phyloP scores from a whole-genome alignment of 225 moss, liverwort and hornwort species.

The Climacium dendroides region DNA sequence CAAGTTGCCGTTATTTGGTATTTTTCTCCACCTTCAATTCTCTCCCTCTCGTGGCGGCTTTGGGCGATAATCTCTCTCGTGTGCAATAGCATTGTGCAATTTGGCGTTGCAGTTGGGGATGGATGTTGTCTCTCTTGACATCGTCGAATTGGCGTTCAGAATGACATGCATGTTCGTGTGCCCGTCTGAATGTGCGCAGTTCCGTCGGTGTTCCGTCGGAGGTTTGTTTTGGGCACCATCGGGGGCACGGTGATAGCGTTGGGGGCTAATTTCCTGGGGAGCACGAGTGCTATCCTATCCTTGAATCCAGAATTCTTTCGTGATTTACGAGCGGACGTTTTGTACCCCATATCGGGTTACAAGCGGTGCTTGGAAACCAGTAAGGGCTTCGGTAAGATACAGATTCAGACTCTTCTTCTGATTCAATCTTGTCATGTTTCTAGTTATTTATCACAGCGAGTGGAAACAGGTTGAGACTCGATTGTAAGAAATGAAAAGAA shows the following conservation, averaged over 20 bases:
- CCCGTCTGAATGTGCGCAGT: conserved; percentile 7
- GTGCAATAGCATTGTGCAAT: neutral
- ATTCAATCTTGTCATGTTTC: neutral
- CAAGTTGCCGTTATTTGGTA: conserved; percentile 39
- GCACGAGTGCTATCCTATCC: conserved; percentile 61
- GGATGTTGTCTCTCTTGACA: neutral
- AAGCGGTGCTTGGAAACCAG: conserved; percentile 78
- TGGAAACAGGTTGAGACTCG: neutral
- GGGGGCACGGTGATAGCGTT: conserved; percentile 46
- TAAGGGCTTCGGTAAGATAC: conserved; percentile 58
- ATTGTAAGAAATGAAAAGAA: neutral
- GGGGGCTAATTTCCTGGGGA: conserved; percentile 68
- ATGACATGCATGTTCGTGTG: neutral
- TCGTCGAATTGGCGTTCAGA: neutral
- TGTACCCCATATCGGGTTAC: conserved; percentile 66
- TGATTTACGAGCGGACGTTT: conserved; percentile 56
- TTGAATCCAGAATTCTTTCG: conserved; percentile 38
- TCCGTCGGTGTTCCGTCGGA: conserved; percentile 33
- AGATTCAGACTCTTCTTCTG: neutral
- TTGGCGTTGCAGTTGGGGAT: neutral
- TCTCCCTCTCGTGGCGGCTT: neutral
- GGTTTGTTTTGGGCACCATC: conserved; percentile 55
- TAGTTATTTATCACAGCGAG: neutral
- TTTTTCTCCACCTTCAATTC: neutral
- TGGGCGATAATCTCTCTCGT: neutral